A percentile compares a stretch with the other conserved stretches of the same genome.
Evolutionary conservation across 1,284 basidiomycete species (phyloP).

Genomic region (Tilletia horrida): DNA sequence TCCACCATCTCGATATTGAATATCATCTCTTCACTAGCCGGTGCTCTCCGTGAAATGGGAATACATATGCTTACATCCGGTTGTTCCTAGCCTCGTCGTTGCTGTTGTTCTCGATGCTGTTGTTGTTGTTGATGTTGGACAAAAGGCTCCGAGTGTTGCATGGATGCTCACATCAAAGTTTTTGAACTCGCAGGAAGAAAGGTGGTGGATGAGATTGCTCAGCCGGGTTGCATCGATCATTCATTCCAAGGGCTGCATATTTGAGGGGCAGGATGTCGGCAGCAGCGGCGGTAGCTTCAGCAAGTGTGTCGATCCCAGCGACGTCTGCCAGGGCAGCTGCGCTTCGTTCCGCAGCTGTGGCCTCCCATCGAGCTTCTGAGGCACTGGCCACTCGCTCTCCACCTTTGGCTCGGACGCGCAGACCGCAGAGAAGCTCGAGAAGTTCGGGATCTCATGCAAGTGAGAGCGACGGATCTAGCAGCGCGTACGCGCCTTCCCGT

Average conservation of each 20-base stretch:
- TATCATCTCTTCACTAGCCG: too few species aligned
- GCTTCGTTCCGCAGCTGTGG: neutral
- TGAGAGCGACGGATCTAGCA: too few species aligned
- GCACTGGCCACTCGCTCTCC: neutral
- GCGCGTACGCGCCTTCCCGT: too few species aligned
- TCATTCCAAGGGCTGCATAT: neutral
- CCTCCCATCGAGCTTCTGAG: neutral
- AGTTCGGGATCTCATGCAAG: too few species aligned
- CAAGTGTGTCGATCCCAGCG: neutral
- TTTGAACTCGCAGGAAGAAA: neutral
- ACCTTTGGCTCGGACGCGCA: constrained; percentile 1
- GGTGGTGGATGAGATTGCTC: too few species aligned
- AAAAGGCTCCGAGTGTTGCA: constrained; percentile 3
- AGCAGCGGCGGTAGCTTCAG: neutral
- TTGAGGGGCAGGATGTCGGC: neutral
- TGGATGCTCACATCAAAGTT: neutral
- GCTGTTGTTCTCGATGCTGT: too few species aligned
- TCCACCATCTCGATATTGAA: too few species aligned
- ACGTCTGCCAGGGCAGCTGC: neutral
- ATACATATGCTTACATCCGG: too few species aligned
- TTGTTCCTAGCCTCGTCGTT: too few species aligned
- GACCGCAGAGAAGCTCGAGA: too few species aligned
- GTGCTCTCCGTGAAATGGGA: too few species aligned
- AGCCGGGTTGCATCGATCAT: neutral
- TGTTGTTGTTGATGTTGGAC: too few species aligned